Evolutionary conservation across 2,329 filamentous ascomycete species (phyloP).

Genomic region (Escovopsis sp.): DNA sequence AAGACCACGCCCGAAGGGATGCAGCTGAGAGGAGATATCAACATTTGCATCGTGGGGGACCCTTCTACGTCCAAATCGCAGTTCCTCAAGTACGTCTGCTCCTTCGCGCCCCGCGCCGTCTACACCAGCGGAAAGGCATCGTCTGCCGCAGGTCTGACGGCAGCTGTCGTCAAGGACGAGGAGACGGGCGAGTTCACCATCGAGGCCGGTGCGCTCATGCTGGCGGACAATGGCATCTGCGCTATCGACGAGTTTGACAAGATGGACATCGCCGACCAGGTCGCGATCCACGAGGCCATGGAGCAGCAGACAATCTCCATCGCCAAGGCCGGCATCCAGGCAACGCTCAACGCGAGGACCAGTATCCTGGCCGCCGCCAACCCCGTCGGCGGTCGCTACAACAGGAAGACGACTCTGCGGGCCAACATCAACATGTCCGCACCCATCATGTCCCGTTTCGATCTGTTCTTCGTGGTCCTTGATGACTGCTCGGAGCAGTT

Average conservation of each 20-base stretch:
- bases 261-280: constrained; percentile 95
- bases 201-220: constrained; percentile 92
- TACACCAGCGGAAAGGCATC: constrained; percentile 98
- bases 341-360: constrained; percentile 88
- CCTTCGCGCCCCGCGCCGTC: constrained; percentile 87
- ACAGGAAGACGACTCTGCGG: constrained; percentile 84
- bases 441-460: constrained; percentile 98
- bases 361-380: constrained; percentile 94
- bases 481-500: constrained; percentile 91
- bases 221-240: constrained; percentile 93
- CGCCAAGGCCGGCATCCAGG: constrained; percentile 95
- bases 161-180: constrained; percentile 93
- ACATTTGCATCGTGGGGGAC: constrained; percentile 96
- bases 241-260: constrained; percentile 99
- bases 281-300: constrained; percentile 99
- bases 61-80: constrained; percentile 96
- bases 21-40: constrained; percentile 92
- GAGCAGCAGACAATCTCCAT: constrained; percentile 99
- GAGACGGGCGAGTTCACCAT: constrained; percentile 98
- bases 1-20: constrained; percentile 90
- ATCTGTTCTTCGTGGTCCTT: constrained; percentile 94
- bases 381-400: constrained; percentile 90
- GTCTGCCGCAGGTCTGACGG: constrained; percentile 91
- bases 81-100: constrained; percentile 95
- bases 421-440: constrained; percentile 98